A percentile compares a stretch with the other conserved stretches of the same genome.
Evolutionary conservation across 1,284 basidiomycete species (phyloP).

Genomic region (Sporisorium sorghi): DNA sequence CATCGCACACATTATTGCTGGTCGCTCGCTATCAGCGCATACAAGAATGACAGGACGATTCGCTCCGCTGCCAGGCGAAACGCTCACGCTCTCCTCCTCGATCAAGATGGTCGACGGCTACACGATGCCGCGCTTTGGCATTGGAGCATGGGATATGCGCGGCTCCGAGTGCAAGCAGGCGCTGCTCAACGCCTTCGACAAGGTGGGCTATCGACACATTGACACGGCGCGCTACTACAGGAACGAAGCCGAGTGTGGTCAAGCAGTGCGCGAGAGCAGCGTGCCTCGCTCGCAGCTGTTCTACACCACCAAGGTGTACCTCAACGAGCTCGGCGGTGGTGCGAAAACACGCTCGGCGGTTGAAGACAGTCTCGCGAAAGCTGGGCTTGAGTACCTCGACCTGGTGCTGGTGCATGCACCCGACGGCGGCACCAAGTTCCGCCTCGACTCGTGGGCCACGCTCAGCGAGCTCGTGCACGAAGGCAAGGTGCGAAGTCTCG

Average conservation of each 20-base stretch:
- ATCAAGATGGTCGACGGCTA: constrained; percentile 42
- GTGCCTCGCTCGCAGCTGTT: constrained; percentile 83
- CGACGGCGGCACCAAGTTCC: constrained; percentile 60
- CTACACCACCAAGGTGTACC: constrained; percentile 80
- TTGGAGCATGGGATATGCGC: constrained; percentile 54
- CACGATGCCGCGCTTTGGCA: constrained; percentile 48
- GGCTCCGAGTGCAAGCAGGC: constrained; percentile 32
- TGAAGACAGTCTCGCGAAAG: constrained; percentile 78
- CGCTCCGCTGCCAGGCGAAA: constrained; percentile 22
- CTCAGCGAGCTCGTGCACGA: constrained; percentile 55
- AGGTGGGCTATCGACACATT: constrained; percentile 70
- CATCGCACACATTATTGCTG: background rate
- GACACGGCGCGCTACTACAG: constrained; percentile 62
- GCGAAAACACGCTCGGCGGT: constrained; percentile 61
- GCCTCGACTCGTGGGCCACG: constrained; percentile 67
- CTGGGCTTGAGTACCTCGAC: constrained; percentile 78
- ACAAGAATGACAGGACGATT: constrained; percentile 36
- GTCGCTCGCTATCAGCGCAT: background rate
- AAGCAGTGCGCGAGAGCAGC: constrained; percentile 79
- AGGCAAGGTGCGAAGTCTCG: constrained; percentile 71
- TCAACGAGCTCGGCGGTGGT: constrained; percentile 70
- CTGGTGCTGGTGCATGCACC: constrained; percentile 61
- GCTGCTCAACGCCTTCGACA: constrained; percentile 39
- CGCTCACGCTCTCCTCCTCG: constrained; percentile 28
- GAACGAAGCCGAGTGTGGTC: constrained; percentile 88